Evolutionary conservation across 2,329 filamentous ascomycete genomes (phyloP).

Genomic region (Paecilomyces fulvus): DNA sequence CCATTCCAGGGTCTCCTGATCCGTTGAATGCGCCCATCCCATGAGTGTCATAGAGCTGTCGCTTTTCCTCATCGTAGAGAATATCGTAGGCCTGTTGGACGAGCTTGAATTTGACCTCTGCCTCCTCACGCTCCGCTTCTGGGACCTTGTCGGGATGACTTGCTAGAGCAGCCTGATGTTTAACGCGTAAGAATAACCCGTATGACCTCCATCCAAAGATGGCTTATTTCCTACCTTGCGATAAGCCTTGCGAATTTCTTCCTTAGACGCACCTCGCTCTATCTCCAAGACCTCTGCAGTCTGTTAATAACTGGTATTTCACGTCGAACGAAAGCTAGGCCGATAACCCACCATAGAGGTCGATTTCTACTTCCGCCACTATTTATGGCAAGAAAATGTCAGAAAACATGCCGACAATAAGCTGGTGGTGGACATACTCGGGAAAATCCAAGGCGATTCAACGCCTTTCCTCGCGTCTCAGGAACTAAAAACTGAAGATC

Average conservation of each 20-base stretch:
- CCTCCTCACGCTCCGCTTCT: conserved; percentile 72
- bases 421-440: not conserved
- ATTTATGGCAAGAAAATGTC: not conserved
- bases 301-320: conserved; percentile 16
- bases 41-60: conserved; percentile 82
- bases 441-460: not conserved
- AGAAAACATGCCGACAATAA: not conserved
- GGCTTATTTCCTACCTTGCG: conserved; percentile 59
- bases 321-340: not conserved
- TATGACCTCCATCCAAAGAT: conserved; percentile 2
- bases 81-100: conserved; percentile 96
- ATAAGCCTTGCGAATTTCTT: conserved; percentile 91
- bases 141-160: conserved; percentile 95
- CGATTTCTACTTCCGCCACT: conserved; percentile 37
- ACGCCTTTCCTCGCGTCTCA: not conserved
- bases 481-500: not conserved
- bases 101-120: conserved; percentile 86
- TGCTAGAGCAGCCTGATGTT: conserved; percentile 63
- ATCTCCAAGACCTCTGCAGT: conserved; percentile 70
- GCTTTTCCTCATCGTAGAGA: conserved; percentile 89
- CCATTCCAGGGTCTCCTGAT: conserved; percentile 55
- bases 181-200: conserved; percentile 2
- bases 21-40: conserved; percentile 95
- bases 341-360: conserved; percentile 51
- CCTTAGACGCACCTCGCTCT: conserved; percentile 59